A percentile compares a stretch with the other conserved stretches of the same genome.
phyloP scores from a whole-genome alignment of 2,329 filamentous ascomycete genomes.

The Stagonosporopsis vannaccii region DNA sequence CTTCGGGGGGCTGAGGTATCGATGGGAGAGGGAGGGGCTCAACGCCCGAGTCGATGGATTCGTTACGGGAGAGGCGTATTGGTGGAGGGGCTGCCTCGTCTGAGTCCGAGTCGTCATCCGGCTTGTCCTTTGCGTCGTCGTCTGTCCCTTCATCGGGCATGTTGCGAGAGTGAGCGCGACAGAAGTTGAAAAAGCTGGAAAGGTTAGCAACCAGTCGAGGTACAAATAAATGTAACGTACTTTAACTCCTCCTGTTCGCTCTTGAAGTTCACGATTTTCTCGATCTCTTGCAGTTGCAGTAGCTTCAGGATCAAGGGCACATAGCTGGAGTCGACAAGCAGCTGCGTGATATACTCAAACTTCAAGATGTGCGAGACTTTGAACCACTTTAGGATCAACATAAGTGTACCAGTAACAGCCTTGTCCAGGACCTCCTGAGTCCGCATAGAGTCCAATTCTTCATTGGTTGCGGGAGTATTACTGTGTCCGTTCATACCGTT shows the following conservation, averaged over 20 bases:
- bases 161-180: slow-evolving; percentile 74
- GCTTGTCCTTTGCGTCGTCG: slow-evolving; percentile 26
- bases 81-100: slow-evolving; percentile 85
- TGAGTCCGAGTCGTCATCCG: slow-evolving; percentile 45
- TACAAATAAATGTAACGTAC: slow-evolving; percentile 54
- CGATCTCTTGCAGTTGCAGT: slow-evolving; percentile 92
- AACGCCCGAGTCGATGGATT: slow-evolving; percentile 36
- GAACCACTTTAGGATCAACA: slow-evolving; percentile 95
- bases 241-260: slow-evolving; percentile 83
- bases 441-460: slow-evolving; percentile 82
- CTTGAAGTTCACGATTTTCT: slow-evolving; percentile 85
- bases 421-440: slow-evolving; percentile 88
- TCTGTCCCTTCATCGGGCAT: slow-evolving; percentile 40
- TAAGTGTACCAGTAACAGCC: slow-evolving; percentile 85
- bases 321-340: slow-evolving; percentile 94
- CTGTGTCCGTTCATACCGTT: slow-evolving; percentile 44
- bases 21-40: slow-evolving; percentile 38
- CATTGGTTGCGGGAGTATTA: slow-evolving; percentile 52
- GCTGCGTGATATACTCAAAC: slow-evolving; percentile 93
- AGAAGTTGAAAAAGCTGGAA: slow-evolving; percentile 89
- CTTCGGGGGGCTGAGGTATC: slow-evolving; percentile 56
- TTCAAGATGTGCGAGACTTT: slow-evolving; percentile 94
- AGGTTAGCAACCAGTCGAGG: slow-evolving; percentile 23
- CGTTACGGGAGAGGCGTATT: slow-evolving; percentile 65
- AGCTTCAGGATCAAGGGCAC: slow-evolving; percentile 90